A percentile compares a stretch with the other conserved stretches of the same genome.
Conservation (phyloP, 495 filamentous ascomycete species). For the Articulospora tetracladia region DNA sequence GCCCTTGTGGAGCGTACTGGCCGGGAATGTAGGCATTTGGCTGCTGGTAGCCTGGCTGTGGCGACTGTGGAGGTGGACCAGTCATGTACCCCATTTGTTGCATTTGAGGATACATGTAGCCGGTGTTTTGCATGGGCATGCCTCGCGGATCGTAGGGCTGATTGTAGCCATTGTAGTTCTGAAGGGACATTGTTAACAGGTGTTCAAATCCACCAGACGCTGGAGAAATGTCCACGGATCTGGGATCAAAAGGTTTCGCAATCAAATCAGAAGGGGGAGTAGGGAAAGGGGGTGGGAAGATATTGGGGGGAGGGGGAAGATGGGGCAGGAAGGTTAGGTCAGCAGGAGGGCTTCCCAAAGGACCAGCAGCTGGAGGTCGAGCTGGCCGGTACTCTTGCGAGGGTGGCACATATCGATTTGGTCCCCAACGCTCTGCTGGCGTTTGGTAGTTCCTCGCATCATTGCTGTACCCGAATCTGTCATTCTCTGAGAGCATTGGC, state of each 20-base stretch:
- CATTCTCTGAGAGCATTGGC: conserved; percentile 15
- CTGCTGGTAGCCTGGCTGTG: conserved; percentile 47
- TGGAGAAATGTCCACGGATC: conserved; percentile 56
- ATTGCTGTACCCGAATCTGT: conserved; percentile 9
- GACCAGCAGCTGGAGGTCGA: conserved; percentile 8
- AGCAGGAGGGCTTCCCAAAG: background rate
- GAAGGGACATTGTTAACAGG: conserved; percentile 69
- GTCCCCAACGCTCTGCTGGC: background rate
- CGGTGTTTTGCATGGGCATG: conserved; percentile 34
- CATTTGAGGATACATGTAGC: conserved; percentile 41
- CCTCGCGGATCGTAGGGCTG: conserved; percentile 17
- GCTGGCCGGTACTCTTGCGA: conserved; percentile 1
- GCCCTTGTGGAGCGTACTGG: conserved; percentile 50
- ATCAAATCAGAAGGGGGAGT: conserved; percentile 27
- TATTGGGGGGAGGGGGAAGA: conserved; percentile 17
- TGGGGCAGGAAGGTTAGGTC: background rate
- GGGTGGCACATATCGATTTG: conserved; percentile 14
- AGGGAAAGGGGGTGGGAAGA: conserved; percentile 15
- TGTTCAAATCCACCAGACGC: conserved; percentile 68
- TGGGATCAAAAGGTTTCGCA: background rate
- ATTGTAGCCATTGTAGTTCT: conserved; percentile 28
- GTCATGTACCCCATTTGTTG: conserved; percentile 43
- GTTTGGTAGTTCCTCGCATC: conserved; percentile 7
- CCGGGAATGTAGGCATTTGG: conserved; percentile 38
- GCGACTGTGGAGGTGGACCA: conserved; percentile 40